Base-by-base conservation (phyloP, 495 filamentous ascomycete genomes). In the Immersiella caudata region DNA sequence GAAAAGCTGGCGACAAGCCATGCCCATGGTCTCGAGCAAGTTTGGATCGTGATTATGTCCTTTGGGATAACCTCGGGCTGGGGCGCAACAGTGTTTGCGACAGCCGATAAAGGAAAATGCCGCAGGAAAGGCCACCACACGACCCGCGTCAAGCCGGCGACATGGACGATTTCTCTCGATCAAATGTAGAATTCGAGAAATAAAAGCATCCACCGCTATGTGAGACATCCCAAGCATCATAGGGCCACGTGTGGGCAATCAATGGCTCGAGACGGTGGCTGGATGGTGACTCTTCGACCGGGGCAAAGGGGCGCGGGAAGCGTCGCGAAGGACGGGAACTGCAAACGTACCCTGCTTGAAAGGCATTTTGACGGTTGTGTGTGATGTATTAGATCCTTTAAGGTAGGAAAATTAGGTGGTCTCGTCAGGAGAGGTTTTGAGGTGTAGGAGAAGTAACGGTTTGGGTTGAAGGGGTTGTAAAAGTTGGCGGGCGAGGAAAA, bases 311-410 rank as follows among this genome's bases (percentile, higher is more conserved):
- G 24, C 64, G 69, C 52, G 40, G 55, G 36, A 64, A 29, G 64
- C 25, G 58, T 36, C 25, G 40, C 25, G 20, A 33, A 21, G 36
- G 25, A 50, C 22, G 33, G 40, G 46, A 59, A 63, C n/a, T 21
- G 52, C 20, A 29, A 56, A 82, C 81, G 27, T 81, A 83, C 81
- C 81, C 46, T 71, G 52, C 70, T 73, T 67, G 79, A 77, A 76
- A 72, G 61, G 65, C 81, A 83, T 83, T 69, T 80, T 82, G 81
- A 74, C 68, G 70, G 67, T 69, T 63, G 65, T 67, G 51, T 67
- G n/a, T 55, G 60, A 55, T 33, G 64, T 64, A 61, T 61, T 20
- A 36, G 27, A 61, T n/a, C 40, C 40, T 46, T 50, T 7, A 35
- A 24, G 24, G 26, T 24, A 22, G 61, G 27, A 26, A 24, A 55